phyloP scores from a whole-genome alignment of 2,329 filamentous ascomycete genomes.

The Apiospora pterosperma region DNA sequence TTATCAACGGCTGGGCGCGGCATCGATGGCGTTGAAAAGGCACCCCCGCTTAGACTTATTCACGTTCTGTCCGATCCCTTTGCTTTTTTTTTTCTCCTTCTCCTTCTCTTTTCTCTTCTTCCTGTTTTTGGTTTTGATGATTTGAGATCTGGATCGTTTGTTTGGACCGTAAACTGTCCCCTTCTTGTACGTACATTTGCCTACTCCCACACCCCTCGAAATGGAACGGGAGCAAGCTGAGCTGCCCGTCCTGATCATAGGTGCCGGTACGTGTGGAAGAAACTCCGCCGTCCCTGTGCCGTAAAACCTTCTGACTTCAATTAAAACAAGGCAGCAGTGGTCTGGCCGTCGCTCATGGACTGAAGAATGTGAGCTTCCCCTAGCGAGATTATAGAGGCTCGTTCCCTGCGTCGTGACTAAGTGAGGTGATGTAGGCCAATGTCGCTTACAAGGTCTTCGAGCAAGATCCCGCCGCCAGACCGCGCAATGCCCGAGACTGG shows the following conservation, averaged over 20 bases:
- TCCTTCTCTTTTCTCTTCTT: not conserved
- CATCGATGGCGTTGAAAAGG: not conserved
- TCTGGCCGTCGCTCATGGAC: constrained; percentile 20
- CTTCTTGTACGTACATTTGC: not conserved
- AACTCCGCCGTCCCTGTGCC: not conserved
- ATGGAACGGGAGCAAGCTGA: not conserved
- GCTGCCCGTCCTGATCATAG: constrained; percentile 23
- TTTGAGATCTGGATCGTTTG: not conserved
- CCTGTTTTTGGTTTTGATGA: too few relatives aligned
- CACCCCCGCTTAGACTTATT: not conserved
- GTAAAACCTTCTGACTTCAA: not conserved
- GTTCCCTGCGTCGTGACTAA: not conserved
- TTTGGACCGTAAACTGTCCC: not conserved
- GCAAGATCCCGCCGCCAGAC: constrained; percentile 10
- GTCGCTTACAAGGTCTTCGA: constrained; percentile 22
- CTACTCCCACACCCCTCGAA: not conserved
- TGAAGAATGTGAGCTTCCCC: constrained; percentile 14
- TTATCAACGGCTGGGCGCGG: not conserved
- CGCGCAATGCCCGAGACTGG: constrained; percentile 21
- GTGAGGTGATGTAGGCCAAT: constrained; percentile 12
- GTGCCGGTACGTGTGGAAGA: constrained; percentile 16
- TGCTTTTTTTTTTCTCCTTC: not conserved
- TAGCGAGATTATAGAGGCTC: not conserved
- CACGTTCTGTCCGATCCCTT: not conserved
- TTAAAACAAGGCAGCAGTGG: constrained; percentile 17